A percentile compares a stretch with the other conserved stretches of the same genome.
phyloP scores from a whole-genome alignment of 352 stramenopile species.

The Pythium rhizo-oryzae region DNA sequence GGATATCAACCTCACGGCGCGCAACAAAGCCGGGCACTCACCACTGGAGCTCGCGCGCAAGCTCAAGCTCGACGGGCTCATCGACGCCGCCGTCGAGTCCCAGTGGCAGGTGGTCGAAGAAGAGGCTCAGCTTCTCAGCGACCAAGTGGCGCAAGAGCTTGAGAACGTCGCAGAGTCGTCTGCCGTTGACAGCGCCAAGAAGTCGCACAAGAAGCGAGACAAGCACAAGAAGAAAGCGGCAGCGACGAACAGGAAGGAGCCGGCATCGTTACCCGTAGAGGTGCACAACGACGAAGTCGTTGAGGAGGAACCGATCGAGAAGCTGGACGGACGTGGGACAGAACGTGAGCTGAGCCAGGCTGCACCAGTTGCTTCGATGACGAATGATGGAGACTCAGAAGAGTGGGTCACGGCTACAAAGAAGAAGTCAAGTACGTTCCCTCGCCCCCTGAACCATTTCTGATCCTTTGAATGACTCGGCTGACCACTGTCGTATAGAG shows the following conservation, averaged over 20 bases:
- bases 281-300: background rate
- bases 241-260: conserved; percentile 34
- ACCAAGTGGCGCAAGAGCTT: conserved; percentile 25
- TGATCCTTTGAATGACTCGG: too few species aligned
- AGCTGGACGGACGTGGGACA: background rate
- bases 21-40: conserved; percentile 39
- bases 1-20: conserved; percentile 29
- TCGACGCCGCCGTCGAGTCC: conserved; percentile 28
- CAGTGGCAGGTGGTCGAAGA: conserved; percentile 29
- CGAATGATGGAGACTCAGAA: background rate
- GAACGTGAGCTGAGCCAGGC: too few species aligned
- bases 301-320: background rate
- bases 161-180: conserved; percentile 8
- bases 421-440: conserved; percentile 35
- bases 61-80: conserved; percentile 14
- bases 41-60: conserved; percentile 39
- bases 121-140: conserved; percentile 21
- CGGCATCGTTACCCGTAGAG: background rate
- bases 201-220: conserved; percentile 33
- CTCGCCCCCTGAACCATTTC: too few species aligned
- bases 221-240: conserved; percentile 46
- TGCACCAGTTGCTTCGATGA: too few species aligned
- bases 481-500: background rate
- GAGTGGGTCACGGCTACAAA: conserved; percentile 32
- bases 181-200: conserved; percentile 15